phyloP scores from a whole-genome alignment of 192 early-diverging fungal species.

The Nowakowskiella sp. region DNA sequence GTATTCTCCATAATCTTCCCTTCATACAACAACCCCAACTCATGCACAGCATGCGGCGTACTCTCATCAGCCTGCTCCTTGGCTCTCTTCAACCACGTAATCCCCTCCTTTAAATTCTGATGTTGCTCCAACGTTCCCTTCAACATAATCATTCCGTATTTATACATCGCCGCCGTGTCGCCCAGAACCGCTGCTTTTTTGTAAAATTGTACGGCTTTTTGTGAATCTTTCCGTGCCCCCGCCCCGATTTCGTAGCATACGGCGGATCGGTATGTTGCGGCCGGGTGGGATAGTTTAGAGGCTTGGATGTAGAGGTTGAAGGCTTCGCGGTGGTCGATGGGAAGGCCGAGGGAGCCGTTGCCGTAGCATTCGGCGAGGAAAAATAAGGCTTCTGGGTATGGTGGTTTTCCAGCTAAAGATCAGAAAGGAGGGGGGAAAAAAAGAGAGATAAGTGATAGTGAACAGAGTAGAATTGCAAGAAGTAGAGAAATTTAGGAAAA shows the following conservation, averaged over 20 bases:
- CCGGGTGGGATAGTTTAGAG: conserved; percentile 84
- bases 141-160: conserved; percentile 85
- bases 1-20: conserved; percentile 39
- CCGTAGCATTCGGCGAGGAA: conserved; percentile 85
- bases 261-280: conserved; percentile 86
- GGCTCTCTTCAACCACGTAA: conserved; percentile 91
- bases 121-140: conserved; percentile 72
- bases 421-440: background rate
- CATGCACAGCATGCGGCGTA: conserved; percentile 88
- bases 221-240: conserved; percentile 80
- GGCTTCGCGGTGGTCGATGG: conserved; percentile 78
- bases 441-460: background rate
- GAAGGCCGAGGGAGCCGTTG: conserved; percentile 69
- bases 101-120: conserved; percentile 78
- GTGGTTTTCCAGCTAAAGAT: conserved; percentile 40
- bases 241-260: conserved; percentile 94
- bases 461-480: conserved; percentile 2
- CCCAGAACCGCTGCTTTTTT: conserved; percentile 83
- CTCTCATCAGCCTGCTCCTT: conserved; percentile 81
- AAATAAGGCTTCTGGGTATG: conserved; percentile 86
- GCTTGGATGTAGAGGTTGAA: conserved; percentile 88
- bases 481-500: conserved; percentile 1
- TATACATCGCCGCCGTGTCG: conserved; percentile 95
- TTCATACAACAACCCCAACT: conserved; percentile 84
- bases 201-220: conserved; percentile 82